Percentiles rank a stretch among this genome's conserved stretches.
phyloP scores from a whole-genome alignment of 1,284 basidiomycete species.

The Trichosporon inkin region DNA sequence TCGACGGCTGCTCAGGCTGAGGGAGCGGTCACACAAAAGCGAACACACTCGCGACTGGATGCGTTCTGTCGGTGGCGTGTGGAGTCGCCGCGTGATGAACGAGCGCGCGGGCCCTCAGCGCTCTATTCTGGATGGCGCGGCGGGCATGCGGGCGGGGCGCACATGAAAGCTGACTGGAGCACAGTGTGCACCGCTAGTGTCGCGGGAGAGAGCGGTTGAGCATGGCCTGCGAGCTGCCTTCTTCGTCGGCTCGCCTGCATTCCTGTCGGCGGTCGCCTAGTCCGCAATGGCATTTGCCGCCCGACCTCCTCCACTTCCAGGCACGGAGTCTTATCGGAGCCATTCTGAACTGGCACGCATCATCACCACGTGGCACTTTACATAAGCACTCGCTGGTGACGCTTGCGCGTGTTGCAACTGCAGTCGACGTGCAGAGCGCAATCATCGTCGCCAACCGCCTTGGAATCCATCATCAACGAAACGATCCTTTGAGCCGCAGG shows the following conservation, averaged over 20 bases:
- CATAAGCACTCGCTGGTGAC: slow-evolving; percentile 5
- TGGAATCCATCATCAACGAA: neutral
- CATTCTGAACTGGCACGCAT: neutral
- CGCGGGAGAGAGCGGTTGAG: too few relatives aligned
- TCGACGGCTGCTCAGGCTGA: too few relatives aligned
- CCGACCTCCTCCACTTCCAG: slow-evolving; percentile 1
- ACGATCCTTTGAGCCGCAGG: neutral
- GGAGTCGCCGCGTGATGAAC: too few relatives aligned
- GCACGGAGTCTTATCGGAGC: slow-evolving; percentile 2
- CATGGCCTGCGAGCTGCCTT: neutral
- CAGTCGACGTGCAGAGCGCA: neutral
- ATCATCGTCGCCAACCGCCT: slow-evolving; percentile 2
- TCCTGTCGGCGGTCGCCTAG: neutral
- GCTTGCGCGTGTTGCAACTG: slow-evolving; percentile 14
- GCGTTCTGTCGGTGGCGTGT: too few relatives aligned
- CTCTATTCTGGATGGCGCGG: too few relatives aligned
- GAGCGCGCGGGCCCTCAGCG: too few relatives aligned
- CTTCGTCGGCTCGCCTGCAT: neutral
- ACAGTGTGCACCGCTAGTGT: too few relatives aligned
- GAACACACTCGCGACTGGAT: too few relatives aligned
- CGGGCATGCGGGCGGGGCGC: too few relatives aligned
- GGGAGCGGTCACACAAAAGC: too few relatives aligned
- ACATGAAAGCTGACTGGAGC: too few relatives aligned
- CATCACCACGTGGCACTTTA: neutral
- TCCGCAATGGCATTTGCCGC: neutral